Evolutionary conservation across 768 basidiomycete species (phyloP).

Genomic region (Amanita pallidorosea): DNA sequence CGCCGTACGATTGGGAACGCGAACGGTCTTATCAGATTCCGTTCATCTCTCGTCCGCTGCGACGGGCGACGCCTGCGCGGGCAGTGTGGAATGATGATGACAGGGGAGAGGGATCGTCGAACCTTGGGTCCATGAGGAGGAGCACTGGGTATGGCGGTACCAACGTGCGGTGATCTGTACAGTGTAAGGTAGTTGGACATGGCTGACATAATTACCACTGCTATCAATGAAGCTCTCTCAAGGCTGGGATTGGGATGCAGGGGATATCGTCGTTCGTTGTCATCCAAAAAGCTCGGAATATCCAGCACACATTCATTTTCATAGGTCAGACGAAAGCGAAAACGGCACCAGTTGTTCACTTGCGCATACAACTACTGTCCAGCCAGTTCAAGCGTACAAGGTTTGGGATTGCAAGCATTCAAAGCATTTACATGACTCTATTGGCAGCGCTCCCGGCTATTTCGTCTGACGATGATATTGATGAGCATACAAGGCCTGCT

Average conservation of each 20-base stretch:
- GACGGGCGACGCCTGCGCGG: slow-evolving; percentile 12
- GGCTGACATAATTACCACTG: too few relatives aligned
- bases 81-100: slow-evolving; percentile 30
- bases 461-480: not conserved
- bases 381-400: not conserved
- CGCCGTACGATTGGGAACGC: slow-evolving; percentile 53
- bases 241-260: not conserved
- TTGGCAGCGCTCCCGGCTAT: not conserved
- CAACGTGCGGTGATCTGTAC: slow-evolving; percentile 40
- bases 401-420: not conserved
- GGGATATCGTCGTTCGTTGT: not conserved
- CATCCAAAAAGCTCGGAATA: not conserved
- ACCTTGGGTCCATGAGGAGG: slow-evolving; percentile 58
- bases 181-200: too few relatives aligned
- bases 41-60: slow-evolving; percentile 10
- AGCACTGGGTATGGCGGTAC: slow-evolving; percentile 80
- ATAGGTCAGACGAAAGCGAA: slow-evolving; percentile 5
- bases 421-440: not conserved
- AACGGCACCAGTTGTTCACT: not conserved
- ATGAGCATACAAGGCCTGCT: too few relatives aligned
- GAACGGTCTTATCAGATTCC: slow-evolving; percentile 7
- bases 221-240: not conserved
- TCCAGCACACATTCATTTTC: not conserved
- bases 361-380: not conserved
- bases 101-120: slow-evolving; percentile 60